Evolutionary conservation across 331 rosid genomes (phyloP).

Genomic region (Acacia pycnantha): DNA sequence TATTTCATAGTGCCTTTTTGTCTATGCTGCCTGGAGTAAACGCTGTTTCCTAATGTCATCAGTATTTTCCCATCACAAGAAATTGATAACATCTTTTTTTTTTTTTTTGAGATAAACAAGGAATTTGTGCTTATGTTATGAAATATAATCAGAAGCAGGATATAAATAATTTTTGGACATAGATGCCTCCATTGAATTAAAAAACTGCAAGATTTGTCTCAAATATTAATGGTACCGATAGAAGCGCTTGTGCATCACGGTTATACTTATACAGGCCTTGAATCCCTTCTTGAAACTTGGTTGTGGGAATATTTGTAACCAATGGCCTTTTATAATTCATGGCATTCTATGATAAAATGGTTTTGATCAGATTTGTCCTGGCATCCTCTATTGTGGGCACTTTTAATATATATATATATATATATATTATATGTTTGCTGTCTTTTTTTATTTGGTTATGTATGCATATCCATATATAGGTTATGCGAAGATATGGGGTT

Average conservation of each 20-base stretch:
- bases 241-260: background rate
- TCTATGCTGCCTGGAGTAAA: background rate
- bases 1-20: background rate
- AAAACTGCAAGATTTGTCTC: background rate
- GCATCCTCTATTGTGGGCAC: background rate
- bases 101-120: background rate
- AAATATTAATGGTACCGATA: background rate
- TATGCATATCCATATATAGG: slow-evolving; percentile 41
- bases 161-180: background rate
- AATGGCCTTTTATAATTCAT: background rate
- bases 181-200: background rate
- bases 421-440: background rate
- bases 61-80: background rate
- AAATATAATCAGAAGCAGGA: background rate
- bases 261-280: background rate
- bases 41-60: background rate
- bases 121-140: background rate
- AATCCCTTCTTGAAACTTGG: background rate
- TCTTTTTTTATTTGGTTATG: background rate
- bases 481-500: slow-evolving; percentile 85
- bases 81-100: background rate
- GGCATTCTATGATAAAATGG: background rate
- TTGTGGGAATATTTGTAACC: background rate
- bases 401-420: background rate
- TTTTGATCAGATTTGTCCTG: slow-evolving; percentile 7